These are phyloP conservation scores for Fraxinus excelsior DNA, from an alignment of 257 asterid genomes.

Conservation along the genomic window DNA sequence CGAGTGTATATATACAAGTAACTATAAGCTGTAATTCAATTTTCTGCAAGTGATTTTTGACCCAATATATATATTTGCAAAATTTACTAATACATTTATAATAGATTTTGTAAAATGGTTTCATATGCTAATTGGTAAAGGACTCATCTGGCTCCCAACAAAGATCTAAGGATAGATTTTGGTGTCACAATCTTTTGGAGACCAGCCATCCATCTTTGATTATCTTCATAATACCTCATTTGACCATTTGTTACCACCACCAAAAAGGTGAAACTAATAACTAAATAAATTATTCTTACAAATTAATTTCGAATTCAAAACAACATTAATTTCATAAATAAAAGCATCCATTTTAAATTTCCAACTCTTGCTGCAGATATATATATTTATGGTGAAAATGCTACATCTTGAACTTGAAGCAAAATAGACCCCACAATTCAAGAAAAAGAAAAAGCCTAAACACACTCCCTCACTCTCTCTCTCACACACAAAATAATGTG, in stretches of 20 bases:
- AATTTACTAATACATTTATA: no score
- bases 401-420: conserved; percentile 38
- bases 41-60: no score
- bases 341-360: no score
- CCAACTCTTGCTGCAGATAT: neutral
- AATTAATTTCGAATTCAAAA: neutral
- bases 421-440: conserved; percentile 34
- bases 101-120: no score
- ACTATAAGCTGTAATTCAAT: no score
- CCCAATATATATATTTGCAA: no score
- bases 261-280: conserved; percentile 13
- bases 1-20: no score
- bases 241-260: conserved; percentile 28
- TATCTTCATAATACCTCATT: conserved; percentile 18
- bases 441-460: conserved; percentile 20
- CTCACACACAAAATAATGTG: neutral
- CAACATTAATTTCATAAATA: neutral
- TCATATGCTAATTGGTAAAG: conserved; percentile 2
- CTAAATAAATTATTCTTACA: neutral
- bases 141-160: conserved; percentile 56
- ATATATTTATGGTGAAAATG: conserved; percentile 29
- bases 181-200: conserved; percentile 72
- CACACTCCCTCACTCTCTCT: conserved; percentile 1
- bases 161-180: conserved; percentile 58
- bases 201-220: conserved; percentile 48